Evolutionary conservation across 192 early-diverging fungal species (phyloP).

Genomic region (Mortierella alpina): DNA sequence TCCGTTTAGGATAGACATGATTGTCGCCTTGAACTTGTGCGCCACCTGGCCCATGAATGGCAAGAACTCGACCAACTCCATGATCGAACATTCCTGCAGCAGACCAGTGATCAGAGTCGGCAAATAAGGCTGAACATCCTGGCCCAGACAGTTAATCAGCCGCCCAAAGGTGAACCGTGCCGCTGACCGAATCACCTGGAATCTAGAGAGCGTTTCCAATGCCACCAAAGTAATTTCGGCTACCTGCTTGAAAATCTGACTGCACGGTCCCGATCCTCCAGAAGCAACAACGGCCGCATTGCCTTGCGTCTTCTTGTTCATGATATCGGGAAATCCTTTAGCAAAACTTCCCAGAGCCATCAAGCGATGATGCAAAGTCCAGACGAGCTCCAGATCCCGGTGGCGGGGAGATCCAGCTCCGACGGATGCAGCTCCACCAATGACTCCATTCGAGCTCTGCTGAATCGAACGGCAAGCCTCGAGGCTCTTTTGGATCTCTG

Average conservation of each 20-base stretch:
- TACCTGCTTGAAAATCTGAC: constrained; percentile 81
- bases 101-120: constrained; percentile 82
- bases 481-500: constrained; percentile 80
- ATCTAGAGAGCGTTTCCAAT: constrained; percentile 69
- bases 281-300: constrained; percentile 12
- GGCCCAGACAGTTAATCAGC: constrained; percentile 87
- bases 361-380: constrained; percentile 86
- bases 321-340: constrained; percentile 76
- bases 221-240: constrained; percentile 80
- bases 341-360: constrained; percentile 86
- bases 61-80: constrained; percentile 87
- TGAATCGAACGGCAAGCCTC: constrained; percentile 68
- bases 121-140: constrained; percentile 83
- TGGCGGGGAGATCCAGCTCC: constrained; percentile 61
- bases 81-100: constrained; percentile 76
- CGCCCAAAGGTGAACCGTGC: constrained; percentile 85
- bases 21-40: constrained; percentile 91
- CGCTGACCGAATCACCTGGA: constrained; percentile 75
- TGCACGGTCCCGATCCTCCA: constrained; percentile 64
- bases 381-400: constrained; percentile 74
- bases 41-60: constrained; percentile 85
- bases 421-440: constrained; percentile 18
- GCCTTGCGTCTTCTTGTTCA: constrained; percentile 18
- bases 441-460: constrained; percentile 24
- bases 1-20: constrained; percentile 77